Evolutionary conservation across 805 yeast genomes (phyloP).

Genomic region (Cyberlindnera mississippiensis): DNA sequence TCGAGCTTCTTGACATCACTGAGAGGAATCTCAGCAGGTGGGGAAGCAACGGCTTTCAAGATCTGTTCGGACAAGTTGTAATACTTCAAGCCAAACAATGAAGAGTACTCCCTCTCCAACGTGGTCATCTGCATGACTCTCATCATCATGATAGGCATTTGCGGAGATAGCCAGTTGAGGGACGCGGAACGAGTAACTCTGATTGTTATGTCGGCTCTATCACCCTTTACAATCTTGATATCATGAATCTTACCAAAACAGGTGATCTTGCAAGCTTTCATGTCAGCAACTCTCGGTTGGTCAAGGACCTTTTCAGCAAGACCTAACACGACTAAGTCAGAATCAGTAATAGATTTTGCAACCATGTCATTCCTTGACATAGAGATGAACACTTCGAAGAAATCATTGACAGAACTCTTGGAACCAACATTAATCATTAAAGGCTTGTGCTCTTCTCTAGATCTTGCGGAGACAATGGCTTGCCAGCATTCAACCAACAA

Average conservation of each 20-base stretch:
- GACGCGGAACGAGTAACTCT: constrained; percentile 50
- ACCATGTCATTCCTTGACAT: constrained; percentile 48
- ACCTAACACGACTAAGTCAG: constrained; percentile 70
- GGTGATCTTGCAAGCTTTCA: constrained; percentile 36
- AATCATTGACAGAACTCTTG: constrained; percentile 77
- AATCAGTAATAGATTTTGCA: constrained; percentile 59
- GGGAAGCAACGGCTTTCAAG: constrained; percentile 58
- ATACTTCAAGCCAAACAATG: constrained; percentile 75
- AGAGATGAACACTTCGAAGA: constrained; percentile 81
- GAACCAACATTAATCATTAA: constrained; percentile 71
- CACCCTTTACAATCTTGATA: constrained; percentile 59
- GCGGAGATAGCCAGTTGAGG: constrained; percentile 55
- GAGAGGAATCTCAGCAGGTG: constrained; percentile 32
- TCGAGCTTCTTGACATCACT: constrained; percentile 41
- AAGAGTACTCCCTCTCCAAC: constrained; percentile 85
- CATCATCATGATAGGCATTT: constrained; percentile 61
- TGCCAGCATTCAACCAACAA: constrained; percentile 93
- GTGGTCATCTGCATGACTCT: constrained; percentile 85
- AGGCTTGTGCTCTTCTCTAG: constrained; percentile 50
- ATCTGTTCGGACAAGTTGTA: constrained; percentile 74
- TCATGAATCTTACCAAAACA: constrained; percentile 82
- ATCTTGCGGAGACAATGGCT: constrained; percentile 69
- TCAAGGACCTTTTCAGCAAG: constrained; percentile 27
- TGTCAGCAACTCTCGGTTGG: constrained; percentile 30
- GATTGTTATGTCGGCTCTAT: constrained; percentile 70